Percentiles rank a stretch among this genome's conserved stretches.
phyloP scores from a whole-genome alignment of 106 monocot species.

The Alisma plantagoaquatica region DNA sequence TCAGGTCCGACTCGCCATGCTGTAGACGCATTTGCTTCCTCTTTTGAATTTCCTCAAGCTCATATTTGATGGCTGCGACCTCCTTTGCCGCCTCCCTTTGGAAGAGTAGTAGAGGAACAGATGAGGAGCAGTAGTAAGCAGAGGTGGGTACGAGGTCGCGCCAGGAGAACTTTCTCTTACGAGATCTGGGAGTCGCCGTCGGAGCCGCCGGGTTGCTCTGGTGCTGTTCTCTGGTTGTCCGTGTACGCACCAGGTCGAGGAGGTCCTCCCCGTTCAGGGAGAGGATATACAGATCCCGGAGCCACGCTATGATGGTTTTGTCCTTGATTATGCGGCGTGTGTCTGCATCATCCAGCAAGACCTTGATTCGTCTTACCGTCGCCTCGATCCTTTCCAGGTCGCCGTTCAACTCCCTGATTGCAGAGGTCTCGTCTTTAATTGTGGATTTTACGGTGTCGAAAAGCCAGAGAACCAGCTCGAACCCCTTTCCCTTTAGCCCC shows the following conservation, averaged over 20 bases:
- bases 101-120: background rate
- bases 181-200: too few species aligned
- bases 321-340: background rate
- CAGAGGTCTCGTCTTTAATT: too few species aligned
- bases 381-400: conserved; percentile 9
- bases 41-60: background rate
- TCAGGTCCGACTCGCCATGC: too few species aligned
- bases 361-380: conserved; percentile 2
- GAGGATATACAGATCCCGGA: conserved; percentile 5
- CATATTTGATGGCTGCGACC: conserved; percentile 3
- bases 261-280: conserved; percentile 16
- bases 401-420: too few species aligned
- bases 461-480: too few species aligned
- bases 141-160: too few species aligned
- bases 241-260: conserved; percentile 2
- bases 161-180: too few species aligned
- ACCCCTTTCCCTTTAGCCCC: too few species aligned
- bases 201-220: too few species aligned
- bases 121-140: background rate
- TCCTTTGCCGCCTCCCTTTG: conserved; percentile 1
- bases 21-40: too few species aligned
- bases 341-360: conserved; percentile 1
- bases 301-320: background rate
- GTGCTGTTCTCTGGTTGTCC: background rate
- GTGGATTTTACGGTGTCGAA: too few species aligned